Percentiles rank a stretch among this genome's conserved stretches.
Evolutionary conservation across 495 filamentous ascomycete species (phyloP).

Genomic region (Xeromyces bisporus): DNA sequence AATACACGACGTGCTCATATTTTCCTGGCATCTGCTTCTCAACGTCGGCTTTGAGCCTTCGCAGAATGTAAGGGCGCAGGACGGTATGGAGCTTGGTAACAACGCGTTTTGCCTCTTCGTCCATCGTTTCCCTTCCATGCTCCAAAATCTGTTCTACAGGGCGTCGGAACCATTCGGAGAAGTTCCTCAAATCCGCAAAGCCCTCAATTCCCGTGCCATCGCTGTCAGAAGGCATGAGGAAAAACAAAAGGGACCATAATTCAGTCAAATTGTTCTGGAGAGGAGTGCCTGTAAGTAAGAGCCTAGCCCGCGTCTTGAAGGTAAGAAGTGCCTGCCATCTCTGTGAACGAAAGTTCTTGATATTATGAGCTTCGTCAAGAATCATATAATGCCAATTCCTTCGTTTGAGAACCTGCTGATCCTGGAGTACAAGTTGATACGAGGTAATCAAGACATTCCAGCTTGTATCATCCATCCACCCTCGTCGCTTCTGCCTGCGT

Average conservation of each 20-base stretch:
- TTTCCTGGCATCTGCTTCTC: slow-evolving; percentile 99
- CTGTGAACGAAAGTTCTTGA: slow-evolving; percentile 97
- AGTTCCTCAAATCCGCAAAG: slow-evolving; percentile 80
- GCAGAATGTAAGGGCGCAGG: slow-evolving; percentile 78
- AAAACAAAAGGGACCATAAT: slow-evolving; percentile 92
- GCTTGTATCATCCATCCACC: slow-evolving; percentile 76
- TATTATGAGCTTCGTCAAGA: slow-evolving; percentile 96
- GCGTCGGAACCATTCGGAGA: slow-evolving; percentile 82
- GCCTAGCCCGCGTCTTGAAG: slow-evolving; percentile 70
- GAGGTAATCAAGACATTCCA: slow-evolving; percentile 98
- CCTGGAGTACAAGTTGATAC: slow-evolving; percentile 88
- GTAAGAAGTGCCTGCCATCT: slow-evolving; percentile 89
- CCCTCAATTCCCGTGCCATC: slow-evolving; percentile 53
- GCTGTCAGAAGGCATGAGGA: slow-evolving; percentile 79
- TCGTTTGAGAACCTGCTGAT: slow-evolving; percentile 82
- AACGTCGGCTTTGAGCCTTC: slow-evolving; percentile 89
- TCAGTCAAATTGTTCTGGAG: slow-evolving; percentile 95
- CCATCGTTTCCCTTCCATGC: slow-evolving; percentile 81
- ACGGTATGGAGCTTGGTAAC: slow-evolving; percentile 87
- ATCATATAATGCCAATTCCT: slow-evolving; percentile 97
- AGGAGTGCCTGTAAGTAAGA: slow-evolving; percentile 88
- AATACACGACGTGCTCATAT: slow-evolving; percentile 92
- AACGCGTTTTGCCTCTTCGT: slow-evolving; percentile 74
- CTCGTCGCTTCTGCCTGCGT: slow-evolving; percentile 72
- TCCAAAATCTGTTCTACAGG: slow-evolving; percentile 92